Percentiles rank a stretch among this genome's conserved stretches.
Conservation (phyloP, 306 rosid genomes). For the Canavalia ensiformis region DNA sequence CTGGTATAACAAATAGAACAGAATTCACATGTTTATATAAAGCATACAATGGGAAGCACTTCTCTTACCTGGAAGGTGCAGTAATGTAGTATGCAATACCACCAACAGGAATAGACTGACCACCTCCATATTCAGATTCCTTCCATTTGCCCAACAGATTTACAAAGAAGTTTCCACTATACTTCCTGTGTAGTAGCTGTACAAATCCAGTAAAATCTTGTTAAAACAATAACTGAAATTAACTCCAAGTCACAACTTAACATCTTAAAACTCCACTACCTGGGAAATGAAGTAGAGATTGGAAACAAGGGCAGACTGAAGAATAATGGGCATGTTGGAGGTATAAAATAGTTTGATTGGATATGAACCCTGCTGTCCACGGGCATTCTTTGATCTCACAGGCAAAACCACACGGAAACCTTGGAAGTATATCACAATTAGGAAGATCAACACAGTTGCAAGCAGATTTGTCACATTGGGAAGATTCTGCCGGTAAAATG, state of each 20-base stretch:
- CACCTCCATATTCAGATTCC: constrained; percentile 72
- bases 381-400: constrained; percentile 67
- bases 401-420: constrained; percentile 70
- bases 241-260: constrained; percentile 40
- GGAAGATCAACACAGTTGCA: constrained; percentile 66
- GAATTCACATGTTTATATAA: constrained; percentile 20
- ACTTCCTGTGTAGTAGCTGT: constrained; percentile 68
- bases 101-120: constrained; percentile 71
- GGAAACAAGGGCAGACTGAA: constrained; percentile 68
- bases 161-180: constrained; percentile 68
- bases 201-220: not conserved
- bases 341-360: constrained; percentile 72
- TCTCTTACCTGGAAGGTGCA: constrained; percentile 66
- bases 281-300: constrained; percentile 63
- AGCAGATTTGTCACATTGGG: constrained; percentile 69
- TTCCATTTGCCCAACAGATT: constrained; percentile 73
- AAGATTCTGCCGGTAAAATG: constrained; percentile 70
- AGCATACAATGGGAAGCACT: not conserved
- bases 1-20: constrained; percentile 3
- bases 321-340: constrained; percentile 74
- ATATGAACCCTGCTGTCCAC: constrained; percentile 66
- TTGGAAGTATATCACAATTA: constrained; percentile 67
- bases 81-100: constrained; percentile 79
- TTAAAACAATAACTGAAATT: not conserved
- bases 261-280: constrained; percentile 31